Evolutionary conservation across 1,284 basidiomycete species (phyloP).

Genomic region (Apiotrichum brassicae): DNA sequence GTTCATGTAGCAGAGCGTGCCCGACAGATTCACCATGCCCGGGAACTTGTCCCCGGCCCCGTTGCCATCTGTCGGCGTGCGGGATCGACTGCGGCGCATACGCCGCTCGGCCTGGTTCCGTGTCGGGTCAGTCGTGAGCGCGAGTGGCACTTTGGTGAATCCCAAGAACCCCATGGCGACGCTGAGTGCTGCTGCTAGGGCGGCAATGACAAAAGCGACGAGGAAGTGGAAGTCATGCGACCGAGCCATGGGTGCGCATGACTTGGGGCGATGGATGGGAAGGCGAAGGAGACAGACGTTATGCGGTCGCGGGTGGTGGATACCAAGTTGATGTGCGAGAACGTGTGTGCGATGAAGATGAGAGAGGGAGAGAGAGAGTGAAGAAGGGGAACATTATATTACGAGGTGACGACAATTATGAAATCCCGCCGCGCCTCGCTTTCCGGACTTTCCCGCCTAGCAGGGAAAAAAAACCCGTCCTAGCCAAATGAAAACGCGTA

Average conservation of each 20-base stretch:
- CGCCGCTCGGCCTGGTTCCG: not conserved
- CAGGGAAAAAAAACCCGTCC: too few relatives aligned
- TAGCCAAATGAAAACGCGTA: too few relatives aligned
- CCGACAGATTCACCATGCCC: constrained; percentile 86
- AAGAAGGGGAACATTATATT: too few relatives aligned
- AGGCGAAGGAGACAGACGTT: too few relatives aligned
- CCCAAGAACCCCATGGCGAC: constrained; percentile 9
- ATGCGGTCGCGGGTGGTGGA: too few relatives aligned
- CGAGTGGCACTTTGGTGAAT: not conserved
- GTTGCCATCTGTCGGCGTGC: not conserved
- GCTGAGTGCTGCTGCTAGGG: not conserved
- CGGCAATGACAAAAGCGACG: constrained; percentile 1
- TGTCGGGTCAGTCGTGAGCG: not conserved
- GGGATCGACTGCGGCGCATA: not conserved
- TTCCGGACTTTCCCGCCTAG: too few relatives aligned
- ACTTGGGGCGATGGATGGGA: not conserved
- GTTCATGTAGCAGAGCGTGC: constrained; percentile 92
- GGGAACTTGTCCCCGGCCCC: constrained; percentile 52
- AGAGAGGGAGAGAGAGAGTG: too few relatives aligned
- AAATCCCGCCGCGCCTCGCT: too few relatives aligned
- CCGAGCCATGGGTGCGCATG: constrained; percentile 7
- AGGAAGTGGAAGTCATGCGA: constrained; percentile 8
- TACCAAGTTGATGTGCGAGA: too few relatives aligned
- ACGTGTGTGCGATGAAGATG: too few relatives aligned
- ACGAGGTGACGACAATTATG: too few relatives aligned